Base-by-base conservation (phyloP, 371 early-diverging fungal species). In the Apophysomyces ossiformis region DNA sequence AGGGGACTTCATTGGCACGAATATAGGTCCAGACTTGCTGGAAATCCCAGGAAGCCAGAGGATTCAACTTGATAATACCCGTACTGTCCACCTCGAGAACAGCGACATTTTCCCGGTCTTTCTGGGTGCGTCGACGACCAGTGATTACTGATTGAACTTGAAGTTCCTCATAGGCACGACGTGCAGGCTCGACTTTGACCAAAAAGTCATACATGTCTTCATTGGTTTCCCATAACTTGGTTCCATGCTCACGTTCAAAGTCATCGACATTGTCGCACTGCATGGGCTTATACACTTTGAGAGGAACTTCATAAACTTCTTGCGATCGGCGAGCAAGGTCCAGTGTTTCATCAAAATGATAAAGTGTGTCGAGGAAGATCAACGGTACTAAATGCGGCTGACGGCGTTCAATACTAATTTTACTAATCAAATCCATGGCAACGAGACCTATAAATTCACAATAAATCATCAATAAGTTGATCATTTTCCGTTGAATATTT, bases 111-210 rank as follows among this genome's bases (percentile, higher is more conserved):
- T 85, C 85, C 32, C 97, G 91, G 60, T 90, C 94, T 38, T 94
- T 96, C 77, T 97, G 97, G 69, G 92, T 91, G 39, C 94, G 83
- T 56, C 97, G 89, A 21, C 97, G 92, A 45, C 97, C 97, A 5
- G 95, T 95, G 67, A 97, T 93, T 44, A 93, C 87, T 5, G 91
- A 92, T 45, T 83, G 82, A 26, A 90, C 95, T 7, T 84, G 64
- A 16, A 93, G 83, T 61, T 89, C 87, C 47, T 85, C 82, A 79
- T 95, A 95, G 32, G 97, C 92, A 18, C 97, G 89, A 32, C 91
- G 92, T 15, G 92, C 94, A 0, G 96, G 96, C 69, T 97, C 97
- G 21, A 94, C 96, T 72, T 97, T 97, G 72, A 95, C 93, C 38
- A 94, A 78, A 70, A 89, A 97, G 79, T 96, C 93, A 75, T 96